Base-by-base conservation (phyloP, 306 rosid genomes). In the Lotus japonicus region DNA sequence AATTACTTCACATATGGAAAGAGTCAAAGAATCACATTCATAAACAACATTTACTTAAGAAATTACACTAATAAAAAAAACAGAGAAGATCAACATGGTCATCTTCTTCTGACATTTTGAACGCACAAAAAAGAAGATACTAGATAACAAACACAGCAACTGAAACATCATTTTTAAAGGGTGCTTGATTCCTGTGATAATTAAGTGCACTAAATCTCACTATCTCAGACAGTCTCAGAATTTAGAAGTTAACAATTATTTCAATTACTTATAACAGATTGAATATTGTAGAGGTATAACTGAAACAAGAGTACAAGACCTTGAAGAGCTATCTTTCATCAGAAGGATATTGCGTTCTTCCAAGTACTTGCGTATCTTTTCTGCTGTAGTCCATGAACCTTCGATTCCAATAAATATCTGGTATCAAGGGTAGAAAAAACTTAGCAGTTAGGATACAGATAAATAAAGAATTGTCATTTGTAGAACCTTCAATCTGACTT, bases 341-440 rank as follows among this genome's bases (percentile, higher is more conserved):
- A 84, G 13, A 53, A 79, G 88, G 60, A 89, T 72, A 18, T 92
- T 92, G 23, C 81, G 83, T 31, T 84, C 86, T 83, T 77, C 84
- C 77, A 89, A 31, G 57, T 80, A 76, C 75, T 85, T 82, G 74
- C 64, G 12, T 21, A 92, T 60, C 76, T 78, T 82, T 66, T 71
- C 96, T 15, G 85, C 80, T 35, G 79, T 76, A 49, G 79, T 75
- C 6, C 41, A 63, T 48, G 86, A 64, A 45, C 85, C 79, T 55
- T 85, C 84, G 61, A 92, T 59, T 5, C 86, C 79, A 28, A 92
- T 33, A 59, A 59, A 92, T 63, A 92, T 14, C 98, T 92, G 77
- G 50, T 50, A 58, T 49, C 36, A 76, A 2, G 73, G 48, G 53
- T 28, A 58, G 33, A 36, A 52, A 8, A 4, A 41, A 43, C 35